Conservation (phyloP, 148 eudicot species). For the Bassia scoparia region DNA sequence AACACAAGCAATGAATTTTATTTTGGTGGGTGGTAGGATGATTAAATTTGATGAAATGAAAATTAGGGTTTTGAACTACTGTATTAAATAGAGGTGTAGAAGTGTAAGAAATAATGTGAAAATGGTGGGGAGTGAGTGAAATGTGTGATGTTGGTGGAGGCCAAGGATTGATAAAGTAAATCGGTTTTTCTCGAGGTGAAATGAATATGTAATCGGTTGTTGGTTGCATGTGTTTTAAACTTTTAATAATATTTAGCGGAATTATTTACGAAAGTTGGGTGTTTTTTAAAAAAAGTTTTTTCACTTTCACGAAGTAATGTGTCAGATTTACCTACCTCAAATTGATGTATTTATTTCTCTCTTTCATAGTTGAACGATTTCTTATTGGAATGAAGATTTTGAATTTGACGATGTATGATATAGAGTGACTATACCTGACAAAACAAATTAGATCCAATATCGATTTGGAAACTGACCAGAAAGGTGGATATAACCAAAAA, state of each 20-base stretch:
- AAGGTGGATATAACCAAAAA: too few relatives aligned
- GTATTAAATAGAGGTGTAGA: too few relatives aligned
- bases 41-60: constrained; percentile 4
- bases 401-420: neutral
- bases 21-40: neutral
- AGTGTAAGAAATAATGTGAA: neutral
- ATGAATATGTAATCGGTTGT: neutral
- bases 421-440: too few relatives aligned
- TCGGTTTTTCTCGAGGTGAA: neutral
- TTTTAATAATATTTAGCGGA: neutral
- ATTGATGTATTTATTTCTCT: neutral
- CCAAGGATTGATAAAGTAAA: too few relatives aligned
- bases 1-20: neutral
- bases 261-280: neutral
- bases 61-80: neutral
- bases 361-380: neutral
- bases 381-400: too few relatives aligned
- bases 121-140: neutral
- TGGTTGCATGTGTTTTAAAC: neutral
- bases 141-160: neutral
- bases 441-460: too few relatives aligned
- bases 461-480: too few relatives aligned
- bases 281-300: neutral
- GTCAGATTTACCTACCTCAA: constrained; percentile 1
- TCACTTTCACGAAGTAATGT: neutral